phyloP scores from a whole-genome alignment of 202 grass and related monocot genomes.

The Cymbopogon flexuosus region DNA sequence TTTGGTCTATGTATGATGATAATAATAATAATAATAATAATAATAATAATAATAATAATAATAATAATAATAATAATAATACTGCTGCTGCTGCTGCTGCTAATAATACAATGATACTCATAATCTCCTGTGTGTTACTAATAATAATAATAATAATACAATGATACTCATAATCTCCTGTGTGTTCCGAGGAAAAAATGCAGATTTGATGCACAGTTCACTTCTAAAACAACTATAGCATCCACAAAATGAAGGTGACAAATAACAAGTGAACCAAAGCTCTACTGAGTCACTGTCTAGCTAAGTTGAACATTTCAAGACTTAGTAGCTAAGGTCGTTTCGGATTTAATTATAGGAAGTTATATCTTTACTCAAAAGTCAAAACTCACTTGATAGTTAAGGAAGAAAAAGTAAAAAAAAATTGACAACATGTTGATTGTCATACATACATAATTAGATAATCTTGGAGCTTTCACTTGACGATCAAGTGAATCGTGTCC shows the following conservation, averaged over 20 bases:
- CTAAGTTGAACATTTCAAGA: constrained; percentile 8
- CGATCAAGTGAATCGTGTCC: constrained; percentile 40
- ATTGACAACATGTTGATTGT: constrained; percentile 9
- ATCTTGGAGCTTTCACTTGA: constrained; percentile 55
- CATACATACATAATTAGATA: constrained; percentile 44
- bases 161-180: no score
- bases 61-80: no score
- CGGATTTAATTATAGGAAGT: background rate
- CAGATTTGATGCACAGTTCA: constrained; percentile 20
- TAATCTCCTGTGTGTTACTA: no score
- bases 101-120: no score
- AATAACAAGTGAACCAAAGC: constrained; percentile 15
- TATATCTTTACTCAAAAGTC: background rate
- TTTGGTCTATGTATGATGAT: no score
- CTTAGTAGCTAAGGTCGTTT: background rate
- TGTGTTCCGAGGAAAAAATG: background rate
- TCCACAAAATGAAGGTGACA: constrained; percentile 4
- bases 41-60: no score
- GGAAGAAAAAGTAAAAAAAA: background rate
- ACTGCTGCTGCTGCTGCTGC: no score
- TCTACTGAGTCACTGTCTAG: constrained; percentile 2
- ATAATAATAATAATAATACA: no score
- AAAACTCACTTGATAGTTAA: background rate
- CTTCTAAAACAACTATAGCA: constrained; percentile 16
- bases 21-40: no score